Base-by-base conservation (phyloP, 2,329 filamentous ascomycete genomes). In the Amesomyces nigricolor region DNA sequence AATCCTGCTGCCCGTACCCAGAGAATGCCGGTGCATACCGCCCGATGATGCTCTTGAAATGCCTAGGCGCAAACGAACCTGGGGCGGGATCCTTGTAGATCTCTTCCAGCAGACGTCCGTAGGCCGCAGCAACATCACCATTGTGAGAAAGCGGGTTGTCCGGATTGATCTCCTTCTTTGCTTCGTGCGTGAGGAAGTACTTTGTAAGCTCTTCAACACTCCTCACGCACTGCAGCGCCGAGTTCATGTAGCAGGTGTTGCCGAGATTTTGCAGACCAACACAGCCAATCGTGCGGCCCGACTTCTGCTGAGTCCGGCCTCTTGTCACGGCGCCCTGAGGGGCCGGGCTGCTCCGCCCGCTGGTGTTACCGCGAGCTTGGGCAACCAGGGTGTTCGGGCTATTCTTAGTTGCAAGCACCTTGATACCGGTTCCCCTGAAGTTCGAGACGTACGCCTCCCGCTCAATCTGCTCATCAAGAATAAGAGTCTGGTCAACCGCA, bases 171-270 rank as follows among this genome's bases (percentile, higher is more conserved):
- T 99, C 92, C 50, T 78, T 75, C 64, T 87, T 83, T 72, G 89
- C 91, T 59, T 86, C 80, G 57, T 85, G 80, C 49, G 81, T 78
- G 48, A 96, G 72, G 71, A 99, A 97, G 71, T 96, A 99, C 65
- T 91, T 86, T 5, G 90, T 92, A 61, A 99, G 75, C 71, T 99
- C 94, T 67, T 96, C 89, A 0, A 96, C 91, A 64, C 89, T 95
- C 49, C 92, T 85, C 50, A 99, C 83, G 69, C 94, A 99, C 69
- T 99, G 94, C 53, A 97, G 77, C 9, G 94, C 94, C 19, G 92
- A 96, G 71, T 97, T 97, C 91, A 97, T 96, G 73, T 99, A 99
- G 72, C 94, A 99, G 0, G 94, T 97, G 66, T 99, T 99, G 47
- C 94, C 94, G 13, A 99, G 75, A 66, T 99, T 99, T 61, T 82